phyloP scores from a whole-genome alignment of 805 yeast species.

The Crinitomyces ghanaensis region DNA sequence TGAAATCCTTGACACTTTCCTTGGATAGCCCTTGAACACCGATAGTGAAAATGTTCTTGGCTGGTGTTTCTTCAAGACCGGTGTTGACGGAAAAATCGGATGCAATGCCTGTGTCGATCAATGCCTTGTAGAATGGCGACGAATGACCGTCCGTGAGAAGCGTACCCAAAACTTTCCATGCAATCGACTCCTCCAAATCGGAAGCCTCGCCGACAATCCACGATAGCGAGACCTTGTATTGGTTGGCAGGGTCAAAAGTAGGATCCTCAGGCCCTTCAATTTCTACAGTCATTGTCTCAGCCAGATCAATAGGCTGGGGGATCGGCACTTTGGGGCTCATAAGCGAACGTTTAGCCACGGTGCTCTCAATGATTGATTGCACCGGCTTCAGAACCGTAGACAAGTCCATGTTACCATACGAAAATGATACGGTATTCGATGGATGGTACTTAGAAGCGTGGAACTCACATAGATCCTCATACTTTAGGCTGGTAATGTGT shows the following conservation, averaged over 20 bases:
- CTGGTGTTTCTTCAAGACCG: constrained; percentile 76
- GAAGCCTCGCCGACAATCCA: constrained; percentile 76
- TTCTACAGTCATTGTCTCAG: constrained; percentile 26
- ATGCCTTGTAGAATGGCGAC: constrained; percentile 75
- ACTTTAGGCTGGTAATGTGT: constrained; percentile 58
- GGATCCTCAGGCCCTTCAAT: constrained; percentile 77
- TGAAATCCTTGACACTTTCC: constrained; percentile 37
- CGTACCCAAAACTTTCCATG: constrained; percentile 57
- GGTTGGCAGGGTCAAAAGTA: constrained; percentile 50
- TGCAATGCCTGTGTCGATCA: constrained; percentile 77
- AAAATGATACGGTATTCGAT: constrained; percentile 72
- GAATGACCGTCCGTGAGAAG: constrained; percentile 84
- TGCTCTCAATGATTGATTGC: constrained; percentile 24
- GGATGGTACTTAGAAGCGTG: constrained; percentile 78
- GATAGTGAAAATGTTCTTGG: constrained; percentile 63
- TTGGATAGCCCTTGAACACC: constrained; percentile 69
- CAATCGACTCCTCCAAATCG: constrained; percentile 57
- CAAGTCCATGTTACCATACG: constrained; percentile 74
- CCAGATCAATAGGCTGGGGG: constrained; percentile 36
- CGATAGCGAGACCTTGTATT: constrained; percentile 70
- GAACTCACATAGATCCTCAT: constrained; percentile 68
- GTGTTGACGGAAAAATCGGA: constrained; percentile 79
- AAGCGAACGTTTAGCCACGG: constrained; percentile 14
- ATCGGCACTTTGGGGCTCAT: constrained; percentile 1
- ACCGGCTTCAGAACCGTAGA: constrained; percentile 41